Evolutionary conservation across 306 rosid species (phyloP), one percentile per base, ranked within the genome.

Genomic region (Oxytropis ochrocephala): DNA sequence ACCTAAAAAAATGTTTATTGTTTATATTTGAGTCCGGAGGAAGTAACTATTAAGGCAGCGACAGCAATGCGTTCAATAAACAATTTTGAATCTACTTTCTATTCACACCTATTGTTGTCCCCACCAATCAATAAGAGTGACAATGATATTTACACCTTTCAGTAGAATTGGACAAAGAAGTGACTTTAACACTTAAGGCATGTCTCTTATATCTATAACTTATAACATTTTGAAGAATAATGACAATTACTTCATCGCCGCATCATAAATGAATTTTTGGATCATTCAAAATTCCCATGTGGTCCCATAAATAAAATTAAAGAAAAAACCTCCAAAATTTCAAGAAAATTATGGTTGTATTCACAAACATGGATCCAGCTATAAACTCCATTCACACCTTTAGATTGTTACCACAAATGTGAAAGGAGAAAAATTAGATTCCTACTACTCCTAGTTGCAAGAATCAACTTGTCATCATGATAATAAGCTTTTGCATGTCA

Each of bases 141-240:
- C 57, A 29, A 12, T 17, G 17, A 58, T 46, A 48, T 54, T 63
- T 50, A 78, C 77, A 71, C 16, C 61, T 36, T 75, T 29, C 0
- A 11, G 63, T 50, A 65, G 33, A 72, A 48, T 72, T 72, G 8
- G 74, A 48, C 69, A 78, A 43, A 57, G 9, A 55, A 32, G 54
- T 42, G 51, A 54, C 64, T 62, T 62, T 1, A 36, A 30, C 52
- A 70, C 41, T 36, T 71, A 56, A 57, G 74, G 65, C 65, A 78
- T 49, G 39, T 30, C 51, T 57, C 17, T 46, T 52, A 4, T 13
- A 24, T 32, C 35, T 14, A 66, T 27, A 61, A 36, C 42, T 42
- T 13, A 8, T 10, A 29, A 17, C 7, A 6, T 51, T 62, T 11
- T 41, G 36, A 35, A 66, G 69, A 55, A 72, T 49, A 44, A 30